Conservation (phyloP, 2,329 filamentous ascomycete species). For the Diaporthe caulivora region DNA sequence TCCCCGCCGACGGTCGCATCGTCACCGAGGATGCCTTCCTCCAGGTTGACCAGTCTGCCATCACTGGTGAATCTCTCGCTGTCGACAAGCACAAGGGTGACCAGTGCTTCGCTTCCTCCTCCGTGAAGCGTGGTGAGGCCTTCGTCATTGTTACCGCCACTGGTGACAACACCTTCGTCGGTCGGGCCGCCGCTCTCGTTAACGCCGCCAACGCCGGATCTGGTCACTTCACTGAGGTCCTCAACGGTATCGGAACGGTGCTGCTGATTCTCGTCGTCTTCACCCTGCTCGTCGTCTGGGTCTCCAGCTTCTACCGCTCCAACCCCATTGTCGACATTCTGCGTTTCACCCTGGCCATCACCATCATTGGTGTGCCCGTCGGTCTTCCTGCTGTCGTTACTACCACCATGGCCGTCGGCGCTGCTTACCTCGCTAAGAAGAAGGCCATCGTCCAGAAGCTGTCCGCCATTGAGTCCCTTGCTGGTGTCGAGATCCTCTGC, state of each 20-base stretch:
- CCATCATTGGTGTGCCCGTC: slow-evolving; percentile 92
- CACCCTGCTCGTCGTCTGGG: slow-evolving; percentile 86
- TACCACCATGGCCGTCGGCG: slow-evolving; percentile 94
- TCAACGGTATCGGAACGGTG: slow-evolving; percentile 87
- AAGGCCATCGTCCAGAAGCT: slow-evolving; percentile 95
- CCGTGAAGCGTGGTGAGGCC: slow-evolving; percentile 90
- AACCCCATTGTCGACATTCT: slow-evolving; percentile 84
- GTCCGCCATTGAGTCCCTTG: slow-evolving; percentile 90
- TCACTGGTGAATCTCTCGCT: slow-evolving; percentile 91
- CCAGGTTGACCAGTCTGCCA: slow-evolving; percentile 91
- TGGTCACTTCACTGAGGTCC: slow-evolving; percentile 92
- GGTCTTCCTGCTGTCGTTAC: slow-evolving; percentile 94
- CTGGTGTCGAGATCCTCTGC: slow-evolving; percentile 93
- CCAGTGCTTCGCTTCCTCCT: slow-evolving; percentile 85
- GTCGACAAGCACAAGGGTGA: slow-evolving; percentile 90
- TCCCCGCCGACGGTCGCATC: slow-evolving; percentile 88
- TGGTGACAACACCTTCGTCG: slow-evolving; percentile 91
- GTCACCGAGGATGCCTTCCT: slow-evolving; percentile 87
- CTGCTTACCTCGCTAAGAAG: slow-evolving; percentile 91
- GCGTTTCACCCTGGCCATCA: slow-evolving; percentile 87
- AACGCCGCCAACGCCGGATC: slow-evolving; percentile 79
- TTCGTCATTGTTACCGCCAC: slow-evolving; percentile 86
- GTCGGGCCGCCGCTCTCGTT: slow-evolving; percentile 87
- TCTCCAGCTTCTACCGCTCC: slow-evolving; percentile 89
- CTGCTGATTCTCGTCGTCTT: slow-evolving; percentile 84